Conservation (phyloP, 495 filamentous ascomycete genomes). For the Friedmanniomyces simplex region DNA sequence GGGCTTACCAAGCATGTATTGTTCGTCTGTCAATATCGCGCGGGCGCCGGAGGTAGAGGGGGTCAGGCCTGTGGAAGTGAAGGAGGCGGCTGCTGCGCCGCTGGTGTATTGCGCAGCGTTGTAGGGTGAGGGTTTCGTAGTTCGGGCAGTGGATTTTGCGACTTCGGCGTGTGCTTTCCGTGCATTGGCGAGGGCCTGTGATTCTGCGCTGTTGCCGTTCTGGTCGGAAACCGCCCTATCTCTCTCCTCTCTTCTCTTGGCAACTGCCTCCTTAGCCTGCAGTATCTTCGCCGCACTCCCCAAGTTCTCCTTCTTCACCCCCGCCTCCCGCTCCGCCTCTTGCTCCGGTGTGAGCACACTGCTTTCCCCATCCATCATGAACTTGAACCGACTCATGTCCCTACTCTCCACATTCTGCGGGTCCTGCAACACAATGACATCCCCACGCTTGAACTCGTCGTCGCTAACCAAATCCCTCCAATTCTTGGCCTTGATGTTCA, state of each 20-base stretch:
- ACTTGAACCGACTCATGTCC: constrained; percentile 83
- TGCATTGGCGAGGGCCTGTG: constrained; percentile 37
- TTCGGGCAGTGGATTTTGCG: constrained; percentile 35
- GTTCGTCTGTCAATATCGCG: constrained; percentile 79
- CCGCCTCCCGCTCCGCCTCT: constrained; percentile 46
- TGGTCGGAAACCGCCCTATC: constrained; percentile 18
- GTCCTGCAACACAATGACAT: constrained; percentile 95
- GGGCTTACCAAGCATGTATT: constrained; percentile 80
- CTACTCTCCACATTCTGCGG: constrained; percentile 79
- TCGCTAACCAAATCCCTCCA: constrained; percentile 90
- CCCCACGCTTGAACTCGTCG: constrained; percentile 73
- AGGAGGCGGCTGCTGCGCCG: constrained; percentile 81
- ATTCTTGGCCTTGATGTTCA: constrained; percentile 97
- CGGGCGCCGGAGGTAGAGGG: constrained; percentile 79
- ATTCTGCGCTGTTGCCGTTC: constrained; percentile 23
- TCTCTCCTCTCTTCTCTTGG: constrained; percentile 60
- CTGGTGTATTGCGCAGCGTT: constrained; percentile 88
- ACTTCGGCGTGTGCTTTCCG: constrained; percentile 22
- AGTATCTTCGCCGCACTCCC: constrained; percentile 80
- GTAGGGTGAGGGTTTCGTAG: constrained; percentile 45
- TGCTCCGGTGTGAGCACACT: constrained; percentile 55
- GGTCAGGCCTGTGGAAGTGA: constrained; percentile 89
- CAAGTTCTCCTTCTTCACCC: constrained; percentile 64
- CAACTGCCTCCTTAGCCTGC: constrained; percentile 83
- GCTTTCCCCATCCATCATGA: constrained; percentile 65